Base-by-base conservation (phyloP, 306 rosid genomes). In the Astragalus glycyphyllos region DNA sequence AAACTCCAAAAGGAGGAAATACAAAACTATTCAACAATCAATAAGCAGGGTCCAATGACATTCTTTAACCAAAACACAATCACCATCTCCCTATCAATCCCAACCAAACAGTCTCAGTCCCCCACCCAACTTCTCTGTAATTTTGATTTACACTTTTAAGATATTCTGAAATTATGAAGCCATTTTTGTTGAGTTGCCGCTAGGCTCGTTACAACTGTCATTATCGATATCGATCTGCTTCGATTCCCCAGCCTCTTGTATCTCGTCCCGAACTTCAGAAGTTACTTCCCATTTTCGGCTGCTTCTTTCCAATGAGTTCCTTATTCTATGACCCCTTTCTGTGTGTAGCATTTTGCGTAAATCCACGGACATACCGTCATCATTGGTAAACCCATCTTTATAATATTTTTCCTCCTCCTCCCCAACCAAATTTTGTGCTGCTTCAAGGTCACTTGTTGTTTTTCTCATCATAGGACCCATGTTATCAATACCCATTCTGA, bases 401-500 rank as follows among this genome's bases (percentile, higher is more conserved):
- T 34, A 72, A 40, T 80, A 84, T 1, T 74, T 67, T 51, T 37
- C 45, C 8, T 40, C 76, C 38, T 72, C 81, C 6, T 58, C 72
- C 5, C 76, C 72, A 12, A 7, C 40, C 51, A 81, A 87, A 58
- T 81, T 73, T 77, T 85, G 74, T 53, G 29, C 76, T 57, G 73
- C 67, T 69, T 87, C 89, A 64, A 82, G 14, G 72, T 78, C 74
- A 63, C 80, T 20, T 8, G 66, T 60, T 68, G 65, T 44, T 64
- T 70, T 84, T 32, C 85, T 82, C 81, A 83, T 81, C 40, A 72
- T 15, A 55, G 88, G 89, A 58, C 76, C 68, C 2, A 72, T 69
- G 61, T 83, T 63, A 58, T 65, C 69, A 49, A 48, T 49, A 37
- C 81, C 84, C 4, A 38, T 71, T 47, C 72, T 69, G 26, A 31